Conservation (phyloP, 2,329 filamentous ascomycete genomes). For the Arthrobotrys sphaeroides region DNA sequence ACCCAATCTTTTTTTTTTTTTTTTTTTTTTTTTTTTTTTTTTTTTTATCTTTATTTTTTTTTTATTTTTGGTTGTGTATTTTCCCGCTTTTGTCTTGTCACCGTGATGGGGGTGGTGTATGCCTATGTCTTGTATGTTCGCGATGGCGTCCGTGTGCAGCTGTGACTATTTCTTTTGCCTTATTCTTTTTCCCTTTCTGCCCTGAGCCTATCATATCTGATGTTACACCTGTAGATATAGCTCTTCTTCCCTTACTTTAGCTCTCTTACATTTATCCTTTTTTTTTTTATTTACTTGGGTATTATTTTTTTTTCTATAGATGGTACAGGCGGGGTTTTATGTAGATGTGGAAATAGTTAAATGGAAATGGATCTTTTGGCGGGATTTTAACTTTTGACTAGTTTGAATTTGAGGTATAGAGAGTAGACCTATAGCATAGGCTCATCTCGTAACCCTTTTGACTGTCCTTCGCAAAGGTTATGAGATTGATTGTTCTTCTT, state of each 20-base stretch:
- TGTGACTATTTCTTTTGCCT: slow-evolving; percentile 6
- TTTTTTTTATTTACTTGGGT: not conserved
- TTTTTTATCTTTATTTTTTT: not conserved
- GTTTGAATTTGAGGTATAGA: no score
- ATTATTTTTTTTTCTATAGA: slow-evolving; percentile 3
- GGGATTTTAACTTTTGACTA: no score
- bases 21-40: not conserved
- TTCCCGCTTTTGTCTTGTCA: no score
- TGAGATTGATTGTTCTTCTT: no score
- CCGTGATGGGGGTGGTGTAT: slow-evolving; percentile 19
- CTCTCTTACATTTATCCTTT: slow-evolving; percentile 49
- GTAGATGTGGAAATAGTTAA: no score
- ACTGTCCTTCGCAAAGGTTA: no score
- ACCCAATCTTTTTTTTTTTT: slow-evolving; percentile 36
- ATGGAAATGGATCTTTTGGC: no score
- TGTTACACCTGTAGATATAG: not conserved
- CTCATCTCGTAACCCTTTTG: no score
- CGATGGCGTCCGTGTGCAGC: not conserved
- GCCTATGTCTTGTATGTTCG: slow-evolving; percentile 2
- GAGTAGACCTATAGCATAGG: no score
- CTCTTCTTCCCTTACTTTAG: slow-evolving; percentile 20
- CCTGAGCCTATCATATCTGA: not conserved
- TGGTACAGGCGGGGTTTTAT: no score
- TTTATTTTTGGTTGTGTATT: slow-evolving; percentile 15
- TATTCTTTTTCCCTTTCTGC: slow-evolving; percentile 15